Evolutionary conservation across 1,284 basidiomycete genomes (phyloP).

Genomic region (Malassezia dermatis): DNA sequence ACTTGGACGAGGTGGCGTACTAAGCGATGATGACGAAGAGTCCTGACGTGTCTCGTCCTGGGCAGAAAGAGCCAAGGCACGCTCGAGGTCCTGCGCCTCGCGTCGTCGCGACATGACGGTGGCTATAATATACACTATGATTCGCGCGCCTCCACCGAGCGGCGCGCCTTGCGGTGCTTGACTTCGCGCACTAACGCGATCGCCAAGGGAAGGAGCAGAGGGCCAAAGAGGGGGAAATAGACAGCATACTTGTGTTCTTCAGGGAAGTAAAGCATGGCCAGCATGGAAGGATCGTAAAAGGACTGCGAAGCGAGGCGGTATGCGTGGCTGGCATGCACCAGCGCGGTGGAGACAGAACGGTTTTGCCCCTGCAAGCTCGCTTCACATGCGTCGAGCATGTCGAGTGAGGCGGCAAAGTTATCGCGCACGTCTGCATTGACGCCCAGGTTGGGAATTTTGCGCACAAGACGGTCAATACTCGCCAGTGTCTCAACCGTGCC

Average conservation of each 20-base stretch:
- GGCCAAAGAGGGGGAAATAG: conserved; percentile 47
- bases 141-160: not conserved
- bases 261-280: conserved; percentile 82
- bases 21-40: not conserved
- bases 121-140: not conserved
- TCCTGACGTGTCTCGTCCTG: not conserved
- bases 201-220: conserved; percentile 62
- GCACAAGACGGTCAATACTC: conserved; percentile 31
- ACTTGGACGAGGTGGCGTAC: not conserved
- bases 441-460: conserved; percentile 36
- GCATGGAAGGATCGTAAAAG: conserved; percentile 93
- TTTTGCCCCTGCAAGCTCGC: conserved; percentile 24
- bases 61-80: conserved; percentile 7
- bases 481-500: conserved; percentile 26
- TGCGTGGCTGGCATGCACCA: conserved; percentile 50
- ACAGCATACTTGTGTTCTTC: conserved; percentile 49
- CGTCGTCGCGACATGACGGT: conserved; percentile 17
- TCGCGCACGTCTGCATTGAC: conserved; percentile 26
- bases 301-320: conserved; percentile 60
- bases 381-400: conserved; percentile 2
- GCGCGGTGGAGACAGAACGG: conserved; percentile 60
- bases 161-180: conserved; percentile 4
- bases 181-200: conserved; percentile 55
- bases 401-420: conserved; percentile 17
- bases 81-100: conserved; percentile 13